These are phyloP conservation scores for Lactifluus piperatus DNA, from an alignment of 768 basidiomycete species.

Conservation along the genomic window DNA sequence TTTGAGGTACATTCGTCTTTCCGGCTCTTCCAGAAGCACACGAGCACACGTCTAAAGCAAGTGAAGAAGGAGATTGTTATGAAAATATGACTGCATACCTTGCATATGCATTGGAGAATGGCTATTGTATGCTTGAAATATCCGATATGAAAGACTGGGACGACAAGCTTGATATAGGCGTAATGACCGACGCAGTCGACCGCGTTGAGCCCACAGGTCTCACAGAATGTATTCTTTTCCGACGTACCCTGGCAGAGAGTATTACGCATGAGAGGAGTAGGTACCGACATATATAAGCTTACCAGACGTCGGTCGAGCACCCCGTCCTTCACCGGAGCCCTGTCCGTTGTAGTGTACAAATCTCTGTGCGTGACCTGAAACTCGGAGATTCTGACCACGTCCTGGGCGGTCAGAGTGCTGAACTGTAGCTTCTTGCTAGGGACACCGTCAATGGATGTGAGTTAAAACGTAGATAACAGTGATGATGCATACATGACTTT, in stretches of 20 bases:
- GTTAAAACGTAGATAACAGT: background rate
- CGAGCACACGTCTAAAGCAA: constrained; percentile 72
- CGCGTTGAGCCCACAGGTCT: constrained; percentile 87
- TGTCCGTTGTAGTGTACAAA: constrained; percentile 76
- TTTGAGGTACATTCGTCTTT: constrained; percentile 75
- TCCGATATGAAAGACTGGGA: constrained; percentile 97
- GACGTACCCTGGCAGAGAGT: constrained; percentile 67
- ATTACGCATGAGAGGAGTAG: background rate
- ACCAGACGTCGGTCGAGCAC: constrained; percentile 90
- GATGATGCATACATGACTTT: constrained; percentile 14
- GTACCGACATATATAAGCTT: constrained; percentile 23
- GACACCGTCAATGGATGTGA: background rate
- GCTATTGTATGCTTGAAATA: constrained; percentile 95
- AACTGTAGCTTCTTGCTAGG: constrained; percentile 92
- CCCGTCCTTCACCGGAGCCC: constrained; percentile 83
- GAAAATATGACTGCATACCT: constrained; percentile 43
- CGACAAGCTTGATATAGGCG: constrained; percentile 93
- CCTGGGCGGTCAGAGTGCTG: constrained; percentile 86
- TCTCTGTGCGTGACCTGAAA: constrained; percentile 93
- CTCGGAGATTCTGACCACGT: constrained; percentile 92
- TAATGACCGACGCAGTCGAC: constrained; percentile 98
- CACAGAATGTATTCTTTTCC: constrained; percentile 86
- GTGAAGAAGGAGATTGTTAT: background rate
- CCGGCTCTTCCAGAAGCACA: constrained; percentile 80
- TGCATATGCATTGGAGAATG: constrained; percentile 94